phyloP scores from a whole-genome alignment of 2,329 filamentous ascomycete genomes.

The Phialophora macrospora region DNA sequence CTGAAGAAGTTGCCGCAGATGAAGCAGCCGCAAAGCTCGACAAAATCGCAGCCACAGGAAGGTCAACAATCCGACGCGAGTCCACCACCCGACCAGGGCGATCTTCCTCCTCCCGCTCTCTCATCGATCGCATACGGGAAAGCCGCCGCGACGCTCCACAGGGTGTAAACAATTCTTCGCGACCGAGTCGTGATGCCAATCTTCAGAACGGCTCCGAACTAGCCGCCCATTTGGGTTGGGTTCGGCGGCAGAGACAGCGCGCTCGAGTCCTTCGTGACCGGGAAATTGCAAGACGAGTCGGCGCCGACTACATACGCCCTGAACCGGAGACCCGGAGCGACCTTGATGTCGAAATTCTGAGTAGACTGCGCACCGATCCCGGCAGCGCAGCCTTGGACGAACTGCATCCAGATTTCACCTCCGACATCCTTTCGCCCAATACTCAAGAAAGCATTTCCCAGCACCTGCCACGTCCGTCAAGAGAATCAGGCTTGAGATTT shows the following conservation, averaged over 20 bases:
- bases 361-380: slow-evolving; percentile 6
- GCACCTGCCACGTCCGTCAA: slow-evolving; percentile 44
- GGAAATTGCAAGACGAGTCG: slow-evolving; percentile 7
- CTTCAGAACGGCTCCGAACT: slow-evolving; percentile 24
- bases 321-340: slow-evolving; percentile 17
- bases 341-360: slow-evolving; percentile 15
- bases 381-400: neutral
- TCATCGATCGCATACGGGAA: slow-evolving; percentile 30
- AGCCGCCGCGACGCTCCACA: slow-evolving; percentile 20
- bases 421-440: slow-evolving; percentile 17
- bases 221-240: slow-evolving; percentile 31
- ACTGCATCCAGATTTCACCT: slow-evolving; percentile 12
- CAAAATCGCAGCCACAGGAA: slow-evolving; percentile 54
- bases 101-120: slow-evolving; percentile 23
- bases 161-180: slow-evolving; percentile 14
- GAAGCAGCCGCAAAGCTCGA: slow-evolving; percentile 56
- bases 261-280: slow-evolving; percentile 21
- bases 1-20: slow-evolving; percentile 53
- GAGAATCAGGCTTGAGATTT: slow-evolving; percentile 44
- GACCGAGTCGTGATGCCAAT: slow-evolving; percentile 14
- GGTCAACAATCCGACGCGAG: slow-evolving; percentile 64
- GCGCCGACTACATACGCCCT: neutral
- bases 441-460: slow-evolving; percentile 32
- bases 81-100: slow-evolving; percentile 42
- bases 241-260: slow-evolving; percentile 27